phyloP scores from a whole-genome alignment of 495 filamentous ascomycete species.

The Penicillium verhagenii region DNA sequence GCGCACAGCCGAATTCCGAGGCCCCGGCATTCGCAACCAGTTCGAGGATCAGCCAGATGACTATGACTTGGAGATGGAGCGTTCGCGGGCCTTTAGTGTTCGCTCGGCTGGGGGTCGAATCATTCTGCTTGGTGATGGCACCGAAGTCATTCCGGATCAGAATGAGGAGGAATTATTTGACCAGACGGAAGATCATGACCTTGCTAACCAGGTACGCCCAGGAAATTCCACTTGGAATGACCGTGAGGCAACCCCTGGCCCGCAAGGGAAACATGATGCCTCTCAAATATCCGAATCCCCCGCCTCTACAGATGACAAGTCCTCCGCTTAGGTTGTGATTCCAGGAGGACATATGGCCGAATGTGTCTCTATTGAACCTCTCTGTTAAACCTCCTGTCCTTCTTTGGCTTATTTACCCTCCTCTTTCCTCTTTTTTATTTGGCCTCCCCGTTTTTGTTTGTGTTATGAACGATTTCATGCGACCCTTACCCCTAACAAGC shows the following conservation, averaged over 20 bases:
- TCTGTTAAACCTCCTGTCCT: conserved; percentile 8
- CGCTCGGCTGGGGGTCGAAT: conserved; percentile 71
- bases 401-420: too few relatives aligned
- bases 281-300: conserved; percentile 48
- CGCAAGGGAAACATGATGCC: conserved; percentile 32
- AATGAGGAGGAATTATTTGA: conserved; percentile 93
- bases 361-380: conserved; percentile 14
- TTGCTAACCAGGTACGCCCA: conserved; percentile 54
- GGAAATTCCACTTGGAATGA: conserved; percentile 40
- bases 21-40: conserved; percentile 76
- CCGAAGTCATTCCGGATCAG: conserved; percentile 79
- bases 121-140: conserved; percentile 92
- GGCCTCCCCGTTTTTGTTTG: conserved; percentile 18
- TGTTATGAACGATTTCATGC: conserved; percentile 20
- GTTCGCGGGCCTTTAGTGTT: conserved; percentile 58
- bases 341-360: not conserved
- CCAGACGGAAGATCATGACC: conserved; percentile 75
- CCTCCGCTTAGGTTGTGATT: conserved; percentile 18
- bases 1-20: conserved; percentile 88
- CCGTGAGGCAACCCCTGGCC: conserved; percentile 60
- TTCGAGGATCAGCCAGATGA: conserved; percentile 92
- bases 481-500: conserved; percentile 18
- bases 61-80: conserved; percentile 80
- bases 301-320: conserved; percentile 45
- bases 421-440: conserved; percentile 8